These are phyloP conservation scores for Xylariaceae sp. DNA, from an alignment of 2,329 filamentous ascomycete genomes.

Conservation along the genomic window DNA sequence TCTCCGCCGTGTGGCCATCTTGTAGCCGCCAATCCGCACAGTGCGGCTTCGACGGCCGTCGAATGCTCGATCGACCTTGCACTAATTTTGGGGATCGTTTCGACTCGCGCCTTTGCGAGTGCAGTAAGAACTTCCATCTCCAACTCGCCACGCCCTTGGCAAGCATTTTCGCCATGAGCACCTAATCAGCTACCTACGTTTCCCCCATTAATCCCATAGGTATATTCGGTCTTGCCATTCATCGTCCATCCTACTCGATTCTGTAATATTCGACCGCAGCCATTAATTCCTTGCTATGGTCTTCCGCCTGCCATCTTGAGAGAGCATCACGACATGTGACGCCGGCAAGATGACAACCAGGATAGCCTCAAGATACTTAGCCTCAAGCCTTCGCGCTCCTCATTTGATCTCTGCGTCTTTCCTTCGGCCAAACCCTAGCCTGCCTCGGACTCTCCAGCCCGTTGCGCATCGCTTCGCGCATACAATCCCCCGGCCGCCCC, in stretches of 20 bases:
- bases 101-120: too few species aligned
- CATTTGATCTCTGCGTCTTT: slow-evolving; percentile 11
- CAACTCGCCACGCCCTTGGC: too few species aligned
- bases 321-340: neutral
- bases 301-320: neutral
- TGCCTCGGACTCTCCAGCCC: slow-evolving; percentile 26
- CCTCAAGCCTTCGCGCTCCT: slow-evolving; percentile 16
- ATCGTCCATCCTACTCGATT: neutral
- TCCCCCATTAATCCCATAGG: neutral
- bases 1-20: too few species aligned
- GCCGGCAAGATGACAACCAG: slow-evolving; percentile 24
- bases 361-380: slow-evolving; percentile 14
- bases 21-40: too few species aligned
- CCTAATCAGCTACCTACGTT: neutral
- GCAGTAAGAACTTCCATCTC: too few species aligned
- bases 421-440: slow-evolving; percentile 23
- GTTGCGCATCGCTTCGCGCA: slow-evolving; percentile 26
- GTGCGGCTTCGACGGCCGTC: too few species aligned
- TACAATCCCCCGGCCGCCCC: slow-evolving; percentile 28
- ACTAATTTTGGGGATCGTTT: too few species aligned
- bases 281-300: neutral
- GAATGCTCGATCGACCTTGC: too few species aligned
- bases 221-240: neutral
- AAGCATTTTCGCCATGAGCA: neutral
- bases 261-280: neutral